Evolutionary conservation across 148 eudicot species (phyloP), one percentile per base, ranked within the genome.

Genomic region (Dysphania ambrosioides): DNA sequence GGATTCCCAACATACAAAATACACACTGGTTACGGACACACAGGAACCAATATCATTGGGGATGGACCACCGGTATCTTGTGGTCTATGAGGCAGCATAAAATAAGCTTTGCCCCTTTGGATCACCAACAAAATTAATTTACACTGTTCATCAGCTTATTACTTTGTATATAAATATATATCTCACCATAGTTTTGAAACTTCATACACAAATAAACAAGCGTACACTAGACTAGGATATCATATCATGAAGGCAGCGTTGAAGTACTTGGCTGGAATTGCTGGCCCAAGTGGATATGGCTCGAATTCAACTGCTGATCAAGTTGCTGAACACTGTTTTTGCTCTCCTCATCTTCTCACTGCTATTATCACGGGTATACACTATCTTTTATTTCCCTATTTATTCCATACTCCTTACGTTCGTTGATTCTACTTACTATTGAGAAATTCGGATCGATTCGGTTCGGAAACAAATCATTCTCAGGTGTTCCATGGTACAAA

Each of bases 201-300:
- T 56, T 66, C 63, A 51, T 42, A 44, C 61, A 73, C 72, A 67
- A 26, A 34, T 68, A 5, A 72, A 61, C 35, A 61, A 74, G 72
- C 9, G 2, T 8, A 31, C n/a, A n/a, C n/a, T n/a, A n/a, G n/a
- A n/a, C n/a, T n/a, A n/a, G n/a, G n/a, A n/a, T n/a, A n/a, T n/a
- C n/a, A 21, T 51, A 67, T 13, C 19, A 89, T 93, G 98, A 93
- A 94, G 85, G 88, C 77, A 62, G 82, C 89, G 26, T 56, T 94
- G 53, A 90, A 87, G 62, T 94, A 94, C 80, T 83, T 94, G 56
- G 81, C 93, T 57, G 98, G 98, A 35, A 72, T 87, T 64, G 87
- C 89, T 35, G 98, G 98, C 29, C 91, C 88, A 30, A 94, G 94
- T 84, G 97, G 98, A 0, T 91, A 79, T 87, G 98, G 98, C 64